Conservation (phyloP, 1,139 yeast species). For the Yamadazyma membranifaciens region DNA sequence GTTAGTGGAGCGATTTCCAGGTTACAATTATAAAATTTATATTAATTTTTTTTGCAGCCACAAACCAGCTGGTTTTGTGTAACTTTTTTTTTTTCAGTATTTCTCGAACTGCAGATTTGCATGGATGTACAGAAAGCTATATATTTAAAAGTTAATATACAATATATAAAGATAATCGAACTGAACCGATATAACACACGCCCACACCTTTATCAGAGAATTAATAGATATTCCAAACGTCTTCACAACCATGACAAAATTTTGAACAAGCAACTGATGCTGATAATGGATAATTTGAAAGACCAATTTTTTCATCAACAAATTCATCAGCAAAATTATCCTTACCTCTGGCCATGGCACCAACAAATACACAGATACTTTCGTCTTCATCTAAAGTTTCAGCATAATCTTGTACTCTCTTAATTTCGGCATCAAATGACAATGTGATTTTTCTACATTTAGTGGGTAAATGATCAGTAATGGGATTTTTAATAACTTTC, state of each 20-base stretch:
- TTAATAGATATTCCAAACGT: constrained; percentile 80
- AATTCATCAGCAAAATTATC: constrained; percentile 96
- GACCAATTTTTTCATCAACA: constrained; percentile 94
- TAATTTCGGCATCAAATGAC: constrained; percentile 90
- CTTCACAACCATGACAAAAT: constrained; percentile 98
- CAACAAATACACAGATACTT: constrained; percentile 95
- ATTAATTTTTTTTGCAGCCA: background rate
- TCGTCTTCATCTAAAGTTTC: constrained; percentile 79
- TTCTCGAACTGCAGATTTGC: background rate
- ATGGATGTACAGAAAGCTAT: background rate
- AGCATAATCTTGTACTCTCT: constrained; percentile 87
- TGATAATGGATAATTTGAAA: constrained; percentile 90
- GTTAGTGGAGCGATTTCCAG: too few species aligned
- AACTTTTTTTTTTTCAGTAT: background rate
- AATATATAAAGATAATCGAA: constrained; percentile 1
- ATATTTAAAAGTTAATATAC: constrained; percentile 7
- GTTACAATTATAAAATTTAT: too few species aligned
- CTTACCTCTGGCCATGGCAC: constrained; percentile 98
- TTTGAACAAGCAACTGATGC: constrained; percentile 98
- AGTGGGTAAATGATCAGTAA: constrained; percentile 93
- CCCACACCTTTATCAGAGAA: background rate
- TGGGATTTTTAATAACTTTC: constrained; percentile 94
- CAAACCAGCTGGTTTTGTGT: background rate
- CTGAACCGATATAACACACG: background rate
- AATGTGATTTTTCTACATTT: constrained; percentile 92